phyloP scores from a whole-genome alignment of 495 filamentous ascomycete species.

The Trichoderma parareesei region DNA sequence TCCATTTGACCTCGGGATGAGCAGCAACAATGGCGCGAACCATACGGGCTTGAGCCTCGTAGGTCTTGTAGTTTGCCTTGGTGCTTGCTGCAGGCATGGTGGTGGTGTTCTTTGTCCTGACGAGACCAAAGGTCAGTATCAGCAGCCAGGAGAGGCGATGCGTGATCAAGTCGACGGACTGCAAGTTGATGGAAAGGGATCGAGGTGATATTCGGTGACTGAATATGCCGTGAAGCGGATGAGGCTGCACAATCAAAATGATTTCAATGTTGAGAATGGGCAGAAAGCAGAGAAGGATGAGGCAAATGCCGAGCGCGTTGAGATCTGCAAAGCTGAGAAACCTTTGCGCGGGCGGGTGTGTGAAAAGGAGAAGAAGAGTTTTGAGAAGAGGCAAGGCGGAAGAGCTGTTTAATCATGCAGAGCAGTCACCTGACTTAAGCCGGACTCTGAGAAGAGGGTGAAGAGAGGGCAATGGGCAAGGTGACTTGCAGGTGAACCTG shows the following conservation, averaged over 20 bases:
- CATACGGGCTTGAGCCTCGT: slow-evolving; percentile 40
- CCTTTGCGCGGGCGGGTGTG: neutral
- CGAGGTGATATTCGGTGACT: neutral
- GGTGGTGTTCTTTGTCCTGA: neutral
- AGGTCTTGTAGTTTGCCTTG: slow-evolving; percentile 39
- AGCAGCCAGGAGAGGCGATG: neutral
- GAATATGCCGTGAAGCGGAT: neutral
- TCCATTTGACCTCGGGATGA: slow-evolving; percentile 32
- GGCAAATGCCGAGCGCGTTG: neutral
- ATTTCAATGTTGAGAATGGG: neutral
- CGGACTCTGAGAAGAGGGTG: neutral
- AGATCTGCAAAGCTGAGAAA: neutral
- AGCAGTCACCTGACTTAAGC: neutral
- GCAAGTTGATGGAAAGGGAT: neutral
- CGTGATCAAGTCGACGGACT: neutral
- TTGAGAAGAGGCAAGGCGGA: neutral
- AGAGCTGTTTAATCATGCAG: slow-evolving; percentile 23
- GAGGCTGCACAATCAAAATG: neutral
- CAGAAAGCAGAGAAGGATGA: neutral
- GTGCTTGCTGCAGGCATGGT: slow-evolving; percentile 10
- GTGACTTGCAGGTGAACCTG: neutral
- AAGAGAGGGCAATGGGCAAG: neutral
- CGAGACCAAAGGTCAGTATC: neutral
- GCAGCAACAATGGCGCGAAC: slow-evolving; percentile 44
- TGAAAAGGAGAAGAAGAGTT: neutral